A percentile compares a stretch with the other conserved stretches of the same genome.
phyloP scores from a whole-genome alignment of 805 yeast species.

The Candida sakaeoensis region DNA sequence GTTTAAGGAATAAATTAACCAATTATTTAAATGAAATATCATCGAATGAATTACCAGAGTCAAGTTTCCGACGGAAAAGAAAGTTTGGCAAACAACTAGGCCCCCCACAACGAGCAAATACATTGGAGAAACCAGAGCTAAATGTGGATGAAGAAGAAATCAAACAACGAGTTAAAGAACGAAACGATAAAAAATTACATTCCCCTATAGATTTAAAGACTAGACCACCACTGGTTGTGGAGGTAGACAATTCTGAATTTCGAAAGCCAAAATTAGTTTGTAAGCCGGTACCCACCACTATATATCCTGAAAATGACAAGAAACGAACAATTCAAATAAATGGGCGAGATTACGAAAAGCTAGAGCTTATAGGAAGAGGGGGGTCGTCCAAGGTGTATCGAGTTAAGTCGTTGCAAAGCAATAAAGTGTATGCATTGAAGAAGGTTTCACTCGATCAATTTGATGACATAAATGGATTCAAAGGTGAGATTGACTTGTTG shows the following conservation, averaged over 20 bases:
- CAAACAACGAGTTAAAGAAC: slow-evolving; percentile 24
- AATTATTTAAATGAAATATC: slow-evolving; percentile 26
- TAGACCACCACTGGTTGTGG: slow-evolving; percentile 9
- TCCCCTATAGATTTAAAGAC: background rate
- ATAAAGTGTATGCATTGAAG: slow-evolving; percentile 72
- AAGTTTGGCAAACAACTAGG: slow-evolving; percentile 41
- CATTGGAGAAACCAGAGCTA: slow-evolving; percentile 10
- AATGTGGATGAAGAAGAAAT: slow-evolving; percentile 14
- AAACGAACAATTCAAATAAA: slow-evolving; percentile 41
- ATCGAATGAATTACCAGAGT: slow-evolving; percentile 1
- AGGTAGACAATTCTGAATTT: slow-evolving; percentile 18
- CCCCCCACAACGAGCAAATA: slow-evolving; percentile 45
- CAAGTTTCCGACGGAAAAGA: slow-evolving; percentile 24
- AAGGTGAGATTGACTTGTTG: slow-evolving; percentile 83
- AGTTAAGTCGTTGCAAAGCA: slow-evolving; percentile 51
- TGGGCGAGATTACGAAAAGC: slow-evolving; percentile 61
- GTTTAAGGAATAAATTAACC: slow-evolving; percentile 27
- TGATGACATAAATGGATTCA: slow-evolving; percentile 75
- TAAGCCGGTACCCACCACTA: slow-evolving; percentile 1
- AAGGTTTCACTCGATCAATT: slow-evolving; percentile 77
- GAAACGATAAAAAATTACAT: slow-evolving; percentile 11
- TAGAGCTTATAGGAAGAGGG: slow-evolving; percentile 83
- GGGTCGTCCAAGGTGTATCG: slow-evolving; percentile 91
- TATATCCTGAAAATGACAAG: slow-evolving; percentile 16
- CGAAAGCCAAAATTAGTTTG: slow-evolving; percentile 32